Base-by-base conservation (phyloP, 2,329 filamentous ascomycete genomes). In the Coniosporium tulheliwenetii region DNA sequence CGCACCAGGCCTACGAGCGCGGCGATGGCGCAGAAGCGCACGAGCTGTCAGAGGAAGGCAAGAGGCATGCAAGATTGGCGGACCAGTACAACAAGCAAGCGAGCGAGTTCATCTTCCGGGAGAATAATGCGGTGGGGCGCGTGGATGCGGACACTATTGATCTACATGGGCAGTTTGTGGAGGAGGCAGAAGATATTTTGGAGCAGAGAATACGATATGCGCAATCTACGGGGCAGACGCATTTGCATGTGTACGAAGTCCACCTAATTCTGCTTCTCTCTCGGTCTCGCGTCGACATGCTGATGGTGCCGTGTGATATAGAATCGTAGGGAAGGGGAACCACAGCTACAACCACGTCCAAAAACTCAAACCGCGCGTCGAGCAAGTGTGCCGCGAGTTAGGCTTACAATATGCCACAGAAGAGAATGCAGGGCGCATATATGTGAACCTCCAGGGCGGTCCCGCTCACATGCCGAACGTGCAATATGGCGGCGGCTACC, bases 321-420 rank as follows among this genome's bases (percentile, higher is more conserved):
- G 70, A 34, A 95, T 98, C 53, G 89, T 96, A 29, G 91, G 91
- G 54, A 93, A 89, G 62, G 91, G 91, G 2, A 91, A 93, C 59
- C 91, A 98, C 64, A 85, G 78, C 39, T 67, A 64, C 8, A 74
- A 79, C 48, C 81, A 91, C 53, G 71, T 96, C 16, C 85, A 94
- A 61, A 95, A 91, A 69, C 79, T 98, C 61, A 95, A 93, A 65
- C 91, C 91, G n/a, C 73, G 83, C 45, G 85, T 96, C 36, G 87
- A 96, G 64, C 72, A 83, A 57, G 69, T 96, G 38, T 94, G 89
- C 61, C 73, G 68, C 38, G 81, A 95, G 57, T 63, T 93, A 36
- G 85, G 87, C 0, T 67, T 98, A 41, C 73, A 86, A 52, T 95
- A 82, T 61, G 64, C 72, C 42, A 93, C 85, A 1, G 91, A 96